These are phyloP conservation scores for Rhodosporidiobolus sp. DNA, from an alignment of 768 basidiomycete genomes.

Conservation along the genomic window DNA sequence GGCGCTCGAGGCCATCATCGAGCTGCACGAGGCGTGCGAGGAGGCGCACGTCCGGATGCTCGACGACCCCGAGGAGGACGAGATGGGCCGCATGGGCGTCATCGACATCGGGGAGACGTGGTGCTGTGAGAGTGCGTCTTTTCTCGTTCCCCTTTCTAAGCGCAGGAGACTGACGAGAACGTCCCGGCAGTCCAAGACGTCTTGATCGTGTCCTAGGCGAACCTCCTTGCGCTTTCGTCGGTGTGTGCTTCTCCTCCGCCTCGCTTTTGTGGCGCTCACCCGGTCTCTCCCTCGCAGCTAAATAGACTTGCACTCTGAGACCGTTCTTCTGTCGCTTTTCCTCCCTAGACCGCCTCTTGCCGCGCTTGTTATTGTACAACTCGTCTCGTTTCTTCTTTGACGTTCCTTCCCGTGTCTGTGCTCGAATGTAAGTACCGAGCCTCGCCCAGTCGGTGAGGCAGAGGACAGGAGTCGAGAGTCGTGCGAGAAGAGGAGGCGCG, in stretches of 20 bases:
- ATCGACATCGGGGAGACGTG: conserved; percentile 50
- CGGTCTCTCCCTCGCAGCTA: background rate
- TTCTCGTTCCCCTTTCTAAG: background rate
- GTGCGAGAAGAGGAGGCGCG: no score
- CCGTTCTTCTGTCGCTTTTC: no score
- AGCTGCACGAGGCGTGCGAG: conserved; percentile 43
- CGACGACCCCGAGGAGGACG: conserved; percentile 45
- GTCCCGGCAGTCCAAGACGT: conserved; percentile 8
- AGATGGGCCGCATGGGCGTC: conserved; percentile 49
- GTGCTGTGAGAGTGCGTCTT: conserved; percentile 16
- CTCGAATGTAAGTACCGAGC: no score
- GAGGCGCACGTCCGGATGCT: conserved; percentile 26
- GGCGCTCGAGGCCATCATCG: conserved; percentile 51
- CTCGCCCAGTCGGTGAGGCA: no score
- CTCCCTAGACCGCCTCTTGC: no score
- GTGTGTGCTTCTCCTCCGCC: background rate
- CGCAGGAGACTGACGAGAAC: background rate
- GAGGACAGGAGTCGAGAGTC: no score
- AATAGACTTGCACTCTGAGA: no score
- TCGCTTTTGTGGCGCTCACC: background rate
- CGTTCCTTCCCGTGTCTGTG: no score
- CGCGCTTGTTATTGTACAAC: no score
- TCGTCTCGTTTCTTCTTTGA: no score
- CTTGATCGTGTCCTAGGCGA: conserved; percentile 12
- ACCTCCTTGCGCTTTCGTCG: background rate